These are phyloP conservation scores for Candolleomyces efflorescens DNA, from an alignment of 768 basidiomycete genomes.

Conservation along the genomic window DNA sequence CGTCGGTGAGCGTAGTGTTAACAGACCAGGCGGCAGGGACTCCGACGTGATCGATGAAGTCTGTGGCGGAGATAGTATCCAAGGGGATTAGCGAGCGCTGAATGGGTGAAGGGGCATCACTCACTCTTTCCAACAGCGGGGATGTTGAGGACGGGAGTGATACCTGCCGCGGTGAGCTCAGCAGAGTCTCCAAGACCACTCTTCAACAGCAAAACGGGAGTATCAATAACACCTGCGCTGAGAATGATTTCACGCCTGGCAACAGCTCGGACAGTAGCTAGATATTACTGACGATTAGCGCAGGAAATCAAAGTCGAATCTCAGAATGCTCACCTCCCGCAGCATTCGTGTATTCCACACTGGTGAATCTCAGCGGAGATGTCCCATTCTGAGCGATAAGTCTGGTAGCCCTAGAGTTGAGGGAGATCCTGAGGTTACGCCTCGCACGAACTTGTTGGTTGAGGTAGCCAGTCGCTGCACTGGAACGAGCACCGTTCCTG, in stretches of 20 bases:
- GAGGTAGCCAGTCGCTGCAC: conserved; percentile 28
- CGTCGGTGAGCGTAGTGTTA: neutral
- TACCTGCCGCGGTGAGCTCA: conserved; percentile 17
- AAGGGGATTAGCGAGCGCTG: neutral
- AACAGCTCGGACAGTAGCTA: neutral
- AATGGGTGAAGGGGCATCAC: neutral
- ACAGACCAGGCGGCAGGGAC: neutral
- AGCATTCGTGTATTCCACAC: conserved; percentile 16
- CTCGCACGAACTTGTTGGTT: conserved; percentile 17
- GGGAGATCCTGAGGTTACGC: conserved; percentile 25
- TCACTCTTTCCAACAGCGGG: conserved; percentile 32
- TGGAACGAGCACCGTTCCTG: conserved; percentile 7
- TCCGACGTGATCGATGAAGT: conserved; percentile 27
- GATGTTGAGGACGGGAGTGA: conserved; percentile 23
- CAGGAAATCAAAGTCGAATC: neutral
- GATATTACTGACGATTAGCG: too few relatives aligned
- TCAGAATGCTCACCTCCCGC: neutral
- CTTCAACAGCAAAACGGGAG: conserved; percentile 25
- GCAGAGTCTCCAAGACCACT: conserved; percentile 30
- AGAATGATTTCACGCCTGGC: conserved; percentile 34
- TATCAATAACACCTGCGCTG: conserved; percentile 32
- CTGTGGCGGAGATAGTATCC: neutral
- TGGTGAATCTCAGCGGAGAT: conserved; percentile 15
- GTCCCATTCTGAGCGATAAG: conserved; percentile 15
- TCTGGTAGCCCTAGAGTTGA: conserved; percentile 23